Conservation (phyloP, 495 filamentous ascomycete genomes). For the Filosporella fistucella region DNA sequence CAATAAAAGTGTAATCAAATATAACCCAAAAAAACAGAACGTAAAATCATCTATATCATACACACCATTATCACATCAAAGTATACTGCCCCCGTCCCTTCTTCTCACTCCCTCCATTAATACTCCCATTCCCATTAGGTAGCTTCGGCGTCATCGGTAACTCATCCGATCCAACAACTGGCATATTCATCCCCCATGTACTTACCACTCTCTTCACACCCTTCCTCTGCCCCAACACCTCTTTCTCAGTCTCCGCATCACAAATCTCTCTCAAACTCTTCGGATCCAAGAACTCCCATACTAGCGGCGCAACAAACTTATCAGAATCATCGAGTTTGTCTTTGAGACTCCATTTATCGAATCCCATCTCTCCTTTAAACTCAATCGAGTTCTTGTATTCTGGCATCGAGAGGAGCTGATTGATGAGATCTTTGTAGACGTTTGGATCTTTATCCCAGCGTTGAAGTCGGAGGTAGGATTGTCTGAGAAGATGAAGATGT, state of each 20-base stretch:
- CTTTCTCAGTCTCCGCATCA: too few relatives aligned
- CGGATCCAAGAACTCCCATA: conserved; percentile 13
- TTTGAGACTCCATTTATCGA: conserved; percentile 14
- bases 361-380: not conserved
- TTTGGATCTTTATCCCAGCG: conserved; percentile 27
- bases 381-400: not conserved
- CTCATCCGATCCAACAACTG: not conserved
- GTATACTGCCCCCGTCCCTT: too few relatives aligned
- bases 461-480: conserved; percentile 31
- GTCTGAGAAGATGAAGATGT: conserved; percentile 46
- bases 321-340: conserved; percentile 6
- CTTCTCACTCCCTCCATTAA: too few relatives aligned
- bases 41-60: too few relatives aligned
- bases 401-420: conserved; percentile 15
- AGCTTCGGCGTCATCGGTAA: too few relatives aligned
- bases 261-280: too few relatives aligned
- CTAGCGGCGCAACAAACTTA: conserved; percentile 5
- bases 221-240: not conserved
- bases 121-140: too few relatives aligned
- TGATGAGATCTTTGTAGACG: conserved; percentile 8
- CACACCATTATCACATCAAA: too few relatives aligned
- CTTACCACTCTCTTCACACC: conserved; percentile 4
- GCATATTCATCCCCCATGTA: conserved; percentile 1
- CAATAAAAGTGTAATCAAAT: too few relatives aligned
- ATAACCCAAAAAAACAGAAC: too few relatives aligned